Evolutionary conservation across 139 green algal species (phyloP).

Genomic region (Tetratostichococcus sp.): DNA sequence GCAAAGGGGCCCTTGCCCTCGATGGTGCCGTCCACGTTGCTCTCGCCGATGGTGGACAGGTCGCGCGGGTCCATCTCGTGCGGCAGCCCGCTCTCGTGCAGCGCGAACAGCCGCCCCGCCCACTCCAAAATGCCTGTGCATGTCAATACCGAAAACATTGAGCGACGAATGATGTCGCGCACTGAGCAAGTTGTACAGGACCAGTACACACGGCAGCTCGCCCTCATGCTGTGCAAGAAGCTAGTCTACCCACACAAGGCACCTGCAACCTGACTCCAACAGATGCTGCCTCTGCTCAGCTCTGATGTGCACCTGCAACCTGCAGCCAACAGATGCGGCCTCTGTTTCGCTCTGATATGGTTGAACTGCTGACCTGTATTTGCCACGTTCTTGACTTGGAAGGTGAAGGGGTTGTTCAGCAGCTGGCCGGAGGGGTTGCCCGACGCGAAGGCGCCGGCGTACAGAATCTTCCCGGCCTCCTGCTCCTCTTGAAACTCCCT

Average conservation of each 20-base stretch:
- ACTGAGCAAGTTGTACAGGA: too few relatives aligned
- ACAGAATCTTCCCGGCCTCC: slow-evolving; percentile 24
- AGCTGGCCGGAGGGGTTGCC: slow-evolving; percentile 25
- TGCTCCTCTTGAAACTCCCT: slow-evolving; percentile 28
- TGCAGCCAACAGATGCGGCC: too few relatives aligned
- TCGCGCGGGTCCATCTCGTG: slow-evolving; percentile 31
- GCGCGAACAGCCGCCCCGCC: slow-evolving; percentile 28
- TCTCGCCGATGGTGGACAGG: slow-evolving; percentile 27
- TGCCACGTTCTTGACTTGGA: slow-evolving; percentile 29
- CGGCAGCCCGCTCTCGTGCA: slow-evolving; percentile 44
- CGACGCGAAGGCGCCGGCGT: slow-evolving; percentile 29
- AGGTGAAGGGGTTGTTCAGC: slow-evolving; percentile 37
- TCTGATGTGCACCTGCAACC: too few relatives aligned
- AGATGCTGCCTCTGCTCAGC: too few relatives aligned
- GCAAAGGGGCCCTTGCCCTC: slow-evolving; percentile 27
- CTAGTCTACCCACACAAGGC: too few relatives aligned
- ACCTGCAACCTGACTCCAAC: too few relatives aligned
- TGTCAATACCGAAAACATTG: too few relatives aligned
- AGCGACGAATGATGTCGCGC: too few relatives aligned
- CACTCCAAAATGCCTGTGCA: slow-evolving; percentile 28
- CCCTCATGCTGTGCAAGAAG: too few relatives aligned
- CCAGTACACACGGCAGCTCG: too few relatives aligned
- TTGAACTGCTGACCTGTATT: too few relatives aligned
- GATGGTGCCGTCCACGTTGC: neutral
- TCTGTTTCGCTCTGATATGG: too few relatives aligned